These are phyloP conservation scores for Harringtonia aguacate DNA, from an alignment of 2,329 filamentous ascomycete genomes.

Conservation along the genomic window DNA sequence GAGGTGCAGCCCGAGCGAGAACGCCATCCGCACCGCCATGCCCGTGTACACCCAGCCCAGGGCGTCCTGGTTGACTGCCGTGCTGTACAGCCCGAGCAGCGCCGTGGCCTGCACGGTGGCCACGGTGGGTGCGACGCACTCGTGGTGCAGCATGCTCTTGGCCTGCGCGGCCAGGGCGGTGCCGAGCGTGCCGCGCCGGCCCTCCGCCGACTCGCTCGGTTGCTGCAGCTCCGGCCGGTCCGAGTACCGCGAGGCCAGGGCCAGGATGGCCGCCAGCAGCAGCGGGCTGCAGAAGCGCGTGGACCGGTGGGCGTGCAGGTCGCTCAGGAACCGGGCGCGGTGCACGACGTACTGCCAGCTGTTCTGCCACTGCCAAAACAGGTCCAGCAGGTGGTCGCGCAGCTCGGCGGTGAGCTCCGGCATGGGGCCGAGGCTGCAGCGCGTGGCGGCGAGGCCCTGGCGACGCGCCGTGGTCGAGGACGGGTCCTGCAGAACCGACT, in stretches of 20 bases:
- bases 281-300: slow-evolving; percentile 14
- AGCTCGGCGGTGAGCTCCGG: slow-evolving; percentile 10
- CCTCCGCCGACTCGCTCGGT: slow-evolving; percentile 10
- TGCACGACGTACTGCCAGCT: slow-evolving; percentile 17
- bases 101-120: slow-evolving; percentile 15
- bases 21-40: slow-evolving; percentile 18
- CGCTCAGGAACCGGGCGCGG: slow-evolving; percentile 12
- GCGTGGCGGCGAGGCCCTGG: no score
- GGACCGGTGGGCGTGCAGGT: slow-evolving; percentile 6
- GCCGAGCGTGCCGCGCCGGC: slow-evolving; percentile 14
- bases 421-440: background rate
- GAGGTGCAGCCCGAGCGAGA: slow-evolving; percentile 16
- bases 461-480: no score
- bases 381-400: slow-evolving; percentile 15
- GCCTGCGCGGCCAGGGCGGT: slow-evolving; percentile 13
- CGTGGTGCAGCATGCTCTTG: slow-evolving; percentile 13
- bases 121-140: slow-evolving; percentile 14
- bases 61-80: background rate
- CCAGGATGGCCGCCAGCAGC: slow-evolving; percentile 13
- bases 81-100: slow-evolving; percentile 9
- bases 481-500: background rate
- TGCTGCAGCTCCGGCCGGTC: slow-evolving; percentile 12
- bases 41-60: background rate
- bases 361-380: slow-evolving; percentile 18
- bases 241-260: slow-evolving; percentile 15